Percentiles rank a stretch among this genome's conserved stretches.
These are phyloP conservation scores for Diversispora epigaea DNA, from an alignment of 192 early-diverging fungal genomes.

Conservation along the genomic window DNA sequence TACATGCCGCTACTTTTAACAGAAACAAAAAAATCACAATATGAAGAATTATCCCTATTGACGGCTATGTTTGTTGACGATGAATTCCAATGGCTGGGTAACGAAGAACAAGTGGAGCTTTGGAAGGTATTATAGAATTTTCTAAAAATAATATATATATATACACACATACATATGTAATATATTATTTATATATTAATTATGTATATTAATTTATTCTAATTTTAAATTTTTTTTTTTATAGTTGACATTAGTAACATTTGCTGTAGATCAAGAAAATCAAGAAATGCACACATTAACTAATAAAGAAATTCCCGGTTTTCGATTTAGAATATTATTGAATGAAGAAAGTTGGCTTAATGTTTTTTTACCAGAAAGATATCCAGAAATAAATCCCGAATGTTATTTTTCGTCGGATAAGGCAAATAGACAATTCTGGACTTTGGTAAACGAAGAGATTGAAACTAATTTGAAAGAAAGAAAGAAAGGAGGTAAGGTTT, in stretches of 20 bases:
- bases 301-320: neutral
- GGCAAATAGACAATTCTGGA: neutral
- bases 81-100: neutral
- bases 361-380: neutral
- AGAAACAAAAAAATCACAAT: neutral
- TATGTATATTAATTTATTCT: neutral
- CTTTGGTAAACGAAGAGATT: constrained; percentile 6
- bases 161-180: neutral
- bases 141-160: neutral
- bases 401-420: constrained; percentile 12
- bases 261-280: neutral
- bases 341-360: neutral
- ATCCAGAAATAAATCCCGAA: neutral
- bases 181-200: neutral
- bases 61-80: neutral
- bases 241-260: neutral
- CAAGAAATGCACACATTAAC: neutral
- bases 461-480: neutral
- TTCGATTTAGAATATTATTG: neutral
- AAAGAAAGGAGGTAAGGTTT: neutral
- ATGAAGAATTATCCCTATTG: constrained; percentile 10
- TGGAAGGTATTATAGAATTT: neutral
- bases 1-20: no score
- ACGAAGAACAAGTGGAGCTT: neutral
- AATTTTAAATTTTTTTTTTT: neutral